Base-by-base conservation (phyloP, 352 stramenopile species). In the Globisporangium mamillatum region DNA sequence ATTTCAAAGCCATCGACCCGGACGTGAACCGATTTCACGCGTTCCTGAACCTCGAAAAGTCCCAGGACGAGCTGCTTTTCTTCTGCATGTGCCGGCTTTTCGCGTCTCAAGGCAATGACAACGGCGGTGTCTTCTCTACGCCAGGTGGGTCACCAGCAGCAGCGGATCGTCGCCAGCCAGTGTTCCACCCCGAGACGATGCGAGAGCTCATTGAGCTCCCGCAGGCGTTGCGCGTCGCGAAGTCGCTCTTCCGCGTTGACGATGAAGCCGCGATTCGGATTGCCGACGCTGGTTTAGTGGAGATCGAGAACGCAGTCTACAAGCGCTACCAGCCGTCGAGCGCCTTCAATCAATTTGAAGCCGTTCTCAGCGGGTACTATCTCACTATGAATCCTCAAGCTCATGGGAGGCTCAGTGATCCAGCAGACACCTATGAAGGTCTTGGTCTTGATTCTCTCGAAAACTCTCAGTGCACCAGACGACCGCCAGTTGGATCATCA, bases 11-110 rank as follows among this genome's bases (percentile, higher is more conserved):
- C 0, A 55, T 88, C 2, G 84, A 92, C 48, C 56, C 77, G 1
- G 86, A 94, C 53, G 75, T 94, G 0, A 74, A 82, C 36, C 74
- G 75, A 1, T 92, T 93, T 59, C 75, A 84, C 41, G 75, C 76
- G 36, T 92, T 90, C 60, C 64, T 90, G 57, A 67, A 64, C 4
- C 70, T 72, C 29, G 79, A 87, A 46, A 70, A 81, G 14, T 79
- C 80, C 8, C 71, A 79, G n/a, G 75, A 83, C 8, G 82, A 94
- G 32, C 67, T 92, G 4, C 53, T 81, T 1, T 92, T 93, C 67
- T 89, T 78, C 57, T 91, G 80, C 59, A 44, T 86, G 44, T 88
- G 78, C 53, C 77, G 80, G 2, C 73, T 79, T 48, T 41, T 90
- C 2, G 70, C 70, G 1, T 60, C 63, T 60, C 25, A 58, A n/a